Percentiles rank a stretch among this genome's conserved stretches.
These are phyloP conservation scores for Boletus rubescentipes DNA, from an alignment of 768 basidiomycete genomes.

Conservation along the genomic window DNA sequence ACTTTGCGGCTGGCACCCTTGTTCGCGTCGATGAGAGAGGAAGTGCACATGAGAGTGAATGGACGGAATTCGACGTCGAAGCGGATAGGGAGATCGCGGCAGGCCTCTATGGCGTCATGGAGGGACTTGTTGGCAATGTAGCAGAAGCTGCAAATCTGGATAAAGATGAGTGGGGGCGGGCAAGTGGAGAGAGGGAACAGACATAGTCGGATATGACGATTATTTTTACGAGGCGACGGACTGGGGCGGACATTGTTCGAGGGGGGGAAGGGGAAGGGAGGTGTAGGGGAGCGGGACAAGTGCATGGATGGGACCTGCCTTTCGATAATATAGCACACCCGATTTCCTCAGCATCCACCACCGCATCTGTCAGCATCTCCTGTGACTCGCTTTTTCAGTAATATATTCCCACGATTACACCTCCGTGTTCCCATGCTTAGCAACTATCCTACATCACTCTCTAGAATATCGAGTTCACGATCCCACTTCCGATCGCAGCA, in stretches of 20 bases:
- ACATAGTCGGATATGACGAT: constrained; percentile 38
- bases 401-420: constrained; percentile 20
- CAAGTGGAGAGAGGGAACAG: constrained; percentile 2
- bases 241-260: constrained; percentile 20
- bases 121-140: constrained; percentile 41
- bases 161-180: constrained; percentile 5
- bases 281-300: constrained; percentile 6
- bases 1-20: constrained; percentile 22
- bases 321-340: constrained; percentile 26
- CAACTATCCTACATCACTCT: constrained; percentile 11
- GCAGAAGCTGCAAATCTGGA: constrained; percentile 36
- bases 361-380: constrained; percentile 34
- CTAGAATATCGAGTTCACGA: constrained; percentile 51
- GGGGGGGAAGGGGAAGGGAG: not conserved
- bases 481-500: constrained; percentile 42
- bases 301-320: constrained; percentile 28
- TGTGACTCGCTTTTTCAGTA: constrained; percentile 20
- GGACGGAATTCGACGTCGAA: constrained; percentile 39
- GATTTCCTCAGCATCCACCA: constrained; percentile 28
- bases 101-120: constrained; percentile 36
- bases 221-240: constrained; percentile 26
- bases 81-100: constrained; percentile 31
- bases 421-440: constrained; percentile 19
- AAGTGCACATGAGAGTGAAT: constrained; percentile 28
- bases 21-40: constrained; percentile 21